These are phyloP conservation scores for Entomortierella lignicola DNA, from an alignment of 192 early-diverging fungal genomes.

Conservation along the genomic window DNA sequence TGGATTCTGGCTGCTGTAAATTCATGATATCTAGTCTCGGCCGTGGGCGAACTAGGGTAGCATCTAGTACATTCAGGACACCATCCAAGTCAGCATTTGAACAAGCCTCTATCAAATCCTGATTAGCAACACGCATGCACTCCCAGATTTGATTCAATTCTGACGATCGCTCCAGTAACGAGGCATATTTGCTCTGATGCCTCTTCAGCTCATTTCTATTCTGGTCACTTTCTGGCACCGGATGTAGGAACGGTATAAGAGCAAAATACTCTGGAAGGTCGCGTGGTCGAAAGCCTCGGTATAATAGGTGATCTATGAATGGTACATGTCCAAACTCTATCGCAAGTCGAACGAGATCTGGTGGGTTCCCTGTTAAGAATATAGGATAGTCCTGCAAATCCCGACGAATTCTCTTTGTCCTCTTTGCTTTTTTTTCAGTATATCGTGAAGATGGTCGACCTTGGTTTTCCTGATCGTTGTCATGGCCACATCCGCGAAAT, in stretches of 20 bases:
- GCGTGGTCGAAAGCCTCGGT: constrained; percentile 43
- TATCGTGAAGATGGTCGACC: not conserved
- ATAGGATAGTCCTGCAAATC: constrained; percentile 46
- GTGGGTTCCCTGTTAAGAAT: constrained; percentile 46
- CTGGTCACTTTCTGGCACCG: not conserved
- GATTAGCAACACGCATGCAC: constrained; percentile 29
- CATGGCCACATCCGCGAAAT: constrained; percentile 14
- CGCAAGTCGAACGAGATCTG: constrained; percentile 35
- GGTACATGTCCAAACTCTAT: constrained; percentile 50
- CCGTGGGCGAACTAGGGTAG: constrained; percentile 16
- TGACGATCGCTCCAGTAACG: constrained; percentile 10
- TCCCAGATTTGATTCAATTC: constrained; percentile 49
- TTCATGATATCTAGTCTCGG: constrained; percentile 3
- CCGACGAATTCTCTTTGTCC: constrained; percentile 24
- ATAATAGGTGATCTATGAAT: constrained; percentile 40
- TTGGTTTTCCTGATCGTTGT: not conserved
- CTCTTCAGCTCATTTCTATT: too few relatives aligned
- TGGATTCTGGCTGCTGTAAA: not conserved
- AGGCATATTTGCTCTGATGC: too few relatives aligned
- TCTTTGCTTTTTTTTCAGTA: not conserved
- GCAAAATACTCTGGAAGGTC: constrained; percentile 45
- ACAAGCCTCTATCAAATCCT: constrained; percentile 44
- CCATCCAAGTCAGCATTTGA: constrained; percentile 26
- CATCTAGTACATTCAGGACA: constrained; percentile 24
- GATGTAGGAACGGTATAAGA: constrained; percentile 13